Conservation (phyloP, 2,329 filamentous ascomycete species). For the Claviceps purpurea region DNA sequence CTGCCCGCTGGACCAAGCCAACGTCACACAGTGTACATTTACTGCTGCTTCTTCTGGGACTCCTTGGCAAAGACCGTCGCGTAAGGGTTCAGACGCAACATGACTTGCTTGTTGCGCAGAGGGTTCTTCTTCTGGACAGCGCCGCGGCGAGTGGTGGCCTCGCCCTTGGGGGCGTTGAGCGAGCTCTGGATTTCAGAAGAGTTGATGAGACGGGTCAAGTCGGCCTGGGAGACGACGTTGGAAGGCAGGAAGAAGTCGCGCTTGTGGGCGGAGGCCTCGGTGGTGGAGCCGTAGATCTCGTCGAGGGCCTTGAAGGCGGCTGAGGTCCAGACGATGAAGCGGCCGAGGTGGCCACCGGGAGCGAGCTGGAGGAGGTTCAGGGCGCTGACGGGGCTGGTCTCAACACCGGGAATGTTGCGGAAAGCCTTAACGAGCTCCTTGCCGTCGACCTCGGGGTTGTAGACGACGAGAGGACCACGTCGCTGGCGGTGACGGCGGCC, state of each 20-base stretch:
- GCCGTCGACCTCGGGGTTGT: slow-evolving; percentile 90
- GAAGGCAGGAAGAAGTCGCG: slow-evolving; percentile 97
- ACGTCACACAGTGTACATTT: background rate
- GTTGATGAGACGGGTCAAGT: slow-evolving; percentile 98
- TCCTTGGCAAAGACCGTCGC: slow-evolving; percentile 76
- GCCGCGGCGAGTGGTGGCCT: slow-evolving; percentile 76
- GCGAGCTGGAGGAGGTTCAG: slow-evolving; percentile 99
- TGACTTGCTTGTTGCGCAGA: slow-evolving; percentile 95
- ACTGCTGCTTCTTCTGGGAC: slow-evolving; percentile 26
- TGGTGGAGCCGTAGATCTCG: slow-evolving; percentile 91
- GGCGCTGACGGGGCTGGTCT: slow-evolving; percentile 85
- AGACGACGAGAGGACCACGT: slow-evolving; percentile 94
- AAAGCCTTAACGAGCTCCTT: slow-evolving; percentile 88
- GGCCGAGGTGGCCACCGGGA: slow-evolving; percentile 94
- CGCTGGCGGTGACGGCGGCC: slow-evolving; percentile 94
- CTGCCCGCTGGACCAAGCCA: background rate
- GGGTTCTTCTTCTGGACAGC: slow-evolving; percentile 99
- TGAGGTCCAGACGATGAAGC: slow-evolving; percentile 98
- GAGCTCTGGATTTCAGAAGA: slow-evolving; percentile 96
- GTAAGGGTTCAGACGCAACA: slow-evolving; percentile 98
- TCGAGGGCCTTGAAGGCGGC: slow-evolving; percentile 93
- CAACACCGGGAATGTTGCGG: slow-evolving; percentile 98
- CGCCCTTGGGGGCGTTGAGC: slow-evolving; percentile 81
- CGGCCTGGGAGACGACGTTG: slow-evolving; percentile 85
- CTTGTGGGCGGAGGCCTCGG: slow-evolving; percentile 81